A percentile compares a stretch with the other conserved stretches of the same genome.
Conservation (phyloP, 1,284 basidiomycete genomes). For the Trichosporon sp. region DNA sequence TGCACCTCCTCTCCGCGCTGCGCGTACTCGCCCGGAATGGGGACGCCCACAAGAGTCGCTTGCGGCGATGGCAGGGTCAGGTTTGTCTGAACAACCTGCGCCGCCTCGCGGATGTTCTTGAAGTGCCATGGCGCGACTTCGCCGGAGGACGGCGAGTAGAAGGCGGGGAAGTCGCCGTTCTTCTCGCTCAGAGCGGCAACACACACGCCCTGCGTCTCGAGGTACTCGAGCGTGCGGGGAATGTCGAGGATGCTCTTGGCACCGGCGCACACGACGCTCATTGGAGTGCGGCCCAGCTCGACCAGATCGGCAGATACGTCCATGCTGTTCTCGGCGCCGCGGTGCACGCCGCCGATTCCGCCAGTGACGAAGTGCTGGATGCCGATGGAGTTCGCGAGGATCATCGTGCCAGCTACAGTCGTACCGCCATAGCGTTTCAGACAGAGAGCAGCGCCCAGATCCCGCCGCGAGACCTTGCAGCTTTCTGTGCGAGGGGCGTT, state of each 20-base stretch:
- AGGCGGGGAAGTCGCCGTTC: conserved; percentile 84
- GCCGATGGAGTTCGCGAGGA: conserved; percentile 76
- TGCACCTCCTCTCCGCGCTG: conserved; percentile 72
- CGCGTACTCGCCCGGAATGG: conserved; percentile 81
- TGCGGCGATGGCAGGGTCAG: conserved; percentile 51
- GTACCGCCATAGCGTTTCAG: conserved; percentile 77
- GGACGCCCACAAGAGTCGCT: conserved; percentile 76
- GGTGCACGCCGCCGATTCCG: conserved; percentile 74
- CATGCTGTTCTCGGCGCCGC: conserved; percentile 85
- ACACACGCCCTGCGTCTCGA: conserved; percentile 95
- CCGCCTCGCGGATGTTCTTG: conserved; percentile 31
- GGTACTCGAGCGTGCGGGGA: conserved; percentile 85
- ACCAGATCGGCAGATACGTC: conserved; percentile 90
- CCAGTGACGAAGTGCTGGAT: conserved; percentile 68
- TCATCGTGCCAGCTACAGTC: conserved; percentile 85
- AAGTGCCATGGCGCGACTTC: conserved; percentile 53
- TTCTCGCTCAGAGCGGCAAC: conserved; percentile 77
- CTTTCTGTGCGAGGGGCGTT: conserved; percentile 51
- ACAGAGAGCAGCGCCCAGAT: conserved; percentile 77
- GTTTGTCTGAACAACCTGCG: conserved; percentile 40
- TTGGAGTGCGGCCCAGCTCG: conserved; percentile 75
- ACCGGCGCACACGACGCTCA: conserved; percentile 90
- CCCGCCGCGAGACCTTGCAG: conserved; percentile 83
- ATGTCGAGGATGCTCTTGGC: conserved; percentile 97
- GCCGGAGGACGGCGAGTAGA: conserved; percentile 84